Evolutionary conservation across 441 rosid species (phyloP).

Genomic region (Breynia disticha): DNA sequence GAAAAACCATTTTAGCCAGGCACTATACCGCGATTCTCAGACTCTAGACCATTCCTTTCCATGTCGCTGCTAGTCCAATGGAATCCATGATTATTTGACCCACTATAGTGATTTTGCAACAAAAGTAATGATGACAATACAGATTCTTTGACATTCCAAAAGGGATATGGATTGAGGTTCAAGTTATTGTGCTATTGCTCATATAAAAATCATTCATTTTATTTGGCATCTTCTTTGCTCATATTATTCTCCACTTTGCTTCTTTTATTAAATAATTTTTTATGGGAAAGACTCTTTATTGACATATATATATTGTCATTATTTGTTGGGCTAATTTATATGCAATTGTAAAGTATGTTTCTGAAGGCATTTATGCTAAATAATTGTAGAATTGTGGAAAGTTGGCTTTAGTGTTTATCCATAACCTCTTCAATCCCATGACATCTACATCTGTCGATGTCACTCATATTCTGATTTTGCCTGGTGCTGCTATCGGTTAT

Average conservation of each 20-base stretch:
- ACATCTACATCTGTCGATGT: constrained; percentile 1
- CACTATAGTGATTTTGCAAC: constrained; percentile 3
- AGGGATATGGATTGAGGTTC: background rate
- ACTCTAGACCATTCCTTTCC: constrained; percentile 7
- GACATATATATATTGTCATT: background rate
- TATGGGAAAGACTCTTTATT: constrained; percentile 5
- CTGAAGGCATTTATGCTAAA: constrained; percentile 21
- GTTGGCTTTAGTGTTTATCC: background rate
- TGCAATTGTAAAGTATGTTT: constrained; percentile 3
- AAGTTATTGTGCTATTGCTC: constrained; percentile 4
- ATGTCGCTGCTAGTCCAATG: background rate
- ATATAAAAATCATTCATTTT: constrained; percentile 5
- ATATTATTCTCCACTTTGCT: constrained; percentile 16
- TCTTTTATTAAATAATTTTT: constrained; percentile 11
- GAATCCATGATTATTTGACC: background rate
- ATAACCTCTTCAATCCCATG: constrained; percentile 12
- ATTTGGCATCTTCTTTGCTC: constrained; percentile 24
- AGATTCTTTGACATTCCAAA: constrained; percentile 12
- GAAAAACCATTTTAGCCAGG: background rate
- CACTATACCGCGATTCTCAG: background rate
- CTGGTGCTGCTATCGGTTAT: constrained; percentile 1
- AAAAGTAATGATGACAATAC: constrained; percentile 4
- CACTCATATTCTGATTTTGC: constrained; percentile 11
- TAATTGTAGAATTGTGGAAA: background rate
- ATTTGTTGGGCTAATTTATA: constrained; percentile 7